Conservation (phyloP, 495 filamentous ascomycete genomes). For the Penicillium antarcticum region DNA sequence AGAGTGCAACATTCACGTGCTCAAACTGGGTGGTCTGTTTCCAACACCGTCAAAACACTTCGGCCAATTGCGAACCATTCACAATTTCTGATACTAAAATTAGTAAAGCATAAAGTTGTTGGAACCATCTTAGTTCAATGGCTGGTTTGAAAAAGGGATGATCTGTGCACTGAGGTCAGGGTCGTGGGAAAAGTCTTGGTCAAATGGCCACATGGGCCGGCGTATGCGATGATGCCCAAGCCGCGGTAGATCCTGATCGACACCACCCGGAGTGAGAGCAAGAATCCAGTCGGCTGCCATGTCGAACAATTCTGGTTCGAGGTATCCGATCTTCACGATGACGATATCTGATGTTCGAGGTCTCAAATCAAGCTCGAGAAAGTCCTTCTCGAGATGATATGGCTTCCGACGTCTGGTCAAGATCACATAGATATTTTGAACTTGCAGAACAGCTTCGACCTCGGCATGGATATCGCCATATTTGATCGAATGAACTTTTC, state of each 20-base stretch:
- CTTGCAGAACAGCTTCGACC: slow-evolving; percentile 49
- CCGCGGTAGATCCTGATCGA: slow-evolving; percentile 51
- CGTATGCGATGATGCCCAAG: slow-evolving; percentile 47
- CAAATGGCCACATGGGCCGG: slow-evolving; percentile 57
- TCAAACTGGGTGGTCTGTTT: no score
- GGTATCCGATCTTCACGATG: slow-evolving; percentile 58
- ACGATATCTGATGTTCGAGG: slow-evolving; percentile 51
- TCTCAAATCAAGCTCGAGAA: slow-evolving; percentile 44
- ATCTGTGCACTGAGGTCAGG: slow-evolving; percentile 40
- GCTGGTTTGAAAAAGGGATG: slow-evolving; percentile 42
- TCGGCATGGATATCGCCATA: slow-evolving; percentile 48
- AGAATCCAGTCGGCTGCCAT: slow-evolving; percentile 58
- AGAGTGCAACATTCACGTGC: no score
- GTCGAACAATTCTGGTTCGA: slow-evolving; percentile 54
- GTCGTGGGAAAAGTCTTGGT: slow-evolving; percentile 30
- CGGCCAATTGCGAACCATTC: no score
- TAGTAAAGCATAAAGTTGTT: no score
- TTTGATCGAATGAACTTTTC: slow-evolving; percentile 50
- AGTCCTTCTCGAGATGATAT: slow-evolving; percentile 55
- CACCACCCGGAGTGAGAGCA: slow-evolving; percentile 51
- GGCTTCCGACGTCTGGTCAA: slow-evolving; percentile 55
- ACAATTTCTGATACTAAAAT: no score
- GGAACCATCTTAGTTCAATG: neutral
- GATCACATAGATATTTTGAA: slow-evolving; percentile 53
- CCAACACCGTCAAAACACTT: no score